These are phyloP conservation scores for Globisporangium spiculum DNA, from an alignment of 352 stramenopile species.

Conservation along the genomic window DNA sequence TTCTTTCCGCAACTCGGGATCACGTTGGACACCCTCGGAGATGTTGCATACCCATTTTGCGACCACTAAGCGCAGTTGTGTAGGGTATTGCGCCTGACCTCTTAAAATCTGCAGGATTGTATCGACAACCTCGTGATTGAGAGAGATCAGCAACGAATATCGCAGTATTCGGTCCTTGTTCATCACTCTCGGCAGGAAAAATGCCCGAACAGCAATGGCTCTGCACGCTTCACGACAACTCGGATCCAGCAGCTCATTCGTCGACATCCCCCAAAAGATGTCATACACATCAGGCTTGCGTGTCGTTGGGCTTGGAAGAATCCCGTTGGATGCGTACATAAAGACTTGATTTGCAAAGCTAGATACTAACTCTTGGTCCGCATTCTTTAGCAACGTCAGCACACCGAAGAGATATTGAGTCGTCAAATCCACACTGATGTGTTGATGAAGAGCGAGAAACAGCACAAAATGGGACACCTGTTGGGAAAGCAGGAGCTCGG, in stretches of 20 bases:
- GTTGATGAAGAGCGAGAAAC: not conserved
- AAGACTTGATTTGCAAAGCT: conserved; percentile 7
- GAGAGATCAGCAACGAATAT: conserved; percentile 5
- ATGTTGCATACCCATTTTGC: not conserved
- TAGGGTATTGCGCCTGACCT: not conserved
- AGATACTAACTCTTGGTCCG: not conserved
- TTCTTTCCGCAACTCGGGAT: not conserved
- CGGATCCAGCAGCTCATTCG: not conserved
- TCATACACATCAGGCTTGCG: conserved; percentile 1
- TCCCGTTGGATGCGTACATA: not conserved
- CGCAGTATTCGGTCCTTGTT: conserved; percentile 4
- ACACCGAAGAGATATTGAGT: not conserved
- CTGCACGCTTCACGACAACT: not conserved
- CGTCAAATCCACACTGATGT: not conserved
- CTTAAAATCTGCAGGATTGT: not conserved
- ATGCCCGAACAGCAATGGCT: not conserved
- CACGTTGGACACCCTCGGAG: not conserved
- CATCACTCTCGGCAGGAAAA: conserved; percentile 9
- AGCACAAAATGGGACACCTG: conserved; percentile 8
- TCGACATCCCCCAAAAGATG: conserved; percentile 7
- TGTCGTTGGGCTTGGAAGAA: not conserved
- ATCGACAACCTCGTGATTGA: conserved; percentile 1
- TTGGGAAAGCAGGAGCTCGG: not conserved
- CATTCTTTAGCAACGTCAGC: not conserved
- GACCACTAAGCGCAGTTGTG: not conserved